Base-by-base conservation (phyloP, 2,329 filamentous ascomycete species). In the Chaetomium sp. region DNA sequence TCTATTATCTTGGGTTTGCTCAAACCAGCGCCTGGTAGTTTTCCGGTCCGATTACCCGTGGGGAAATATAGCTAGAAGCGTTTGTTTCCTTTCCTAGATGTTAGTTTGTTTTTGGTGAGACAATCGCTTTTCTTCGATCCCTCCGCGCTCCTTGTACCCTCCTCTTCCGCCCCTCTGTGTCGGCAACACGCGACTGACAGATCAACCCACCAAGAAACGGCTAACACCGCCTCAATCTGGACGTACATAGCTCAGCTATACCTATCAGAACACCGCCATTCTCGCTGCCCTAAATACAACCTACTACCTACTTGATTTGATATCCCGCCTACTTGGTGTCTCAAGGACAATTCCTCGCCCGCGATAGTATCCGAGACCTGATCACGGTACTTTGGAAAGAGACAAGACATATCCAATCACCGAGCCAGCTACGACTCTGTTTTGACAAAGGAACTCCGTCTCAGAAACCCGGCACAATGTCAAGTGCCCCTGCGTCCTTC, bases 51-150 rank as follows among this genome's bases (percentile, higher is more conserved):
- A 60, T 54, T 54, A 57, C 9, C n/a, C 27, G 16, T 23, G 55
- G 45, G 38, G 16, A 12, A n/a, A 27, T 42, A 62, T 61, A 65
- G 38, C 25, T 35, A 64, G 19, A 31, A 66, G 65, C 50, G 35
- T 66, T 68, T 63, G 42, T 47, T 29, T 31, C 35, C 25, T 57
- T 45, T 47, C 16, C 27, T 13, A 27, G 12, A 31, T 38, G 10
- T 38, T 56, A 35, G 38, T 38, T 38, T 38, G 31, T 23, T 38
- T n/a, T 33, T 23, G 31, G 53, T 13, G 29, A 53, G 50, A 27
- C 9, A 4, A 13, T n/a, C n/a, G 12, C 13, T 38, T 45, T n/a
- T 42, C 38, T 42, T n/a, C 38, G 12, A 19, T 42, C 38, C 16
- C 29, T 35, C n/a, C n/a, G n/a, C n/a, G n/a, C n/a, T n/a, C 5